Conservation (phyloP, 2,329 filamentous ascomycete species). For the Scorias spongiosa region DNA sequence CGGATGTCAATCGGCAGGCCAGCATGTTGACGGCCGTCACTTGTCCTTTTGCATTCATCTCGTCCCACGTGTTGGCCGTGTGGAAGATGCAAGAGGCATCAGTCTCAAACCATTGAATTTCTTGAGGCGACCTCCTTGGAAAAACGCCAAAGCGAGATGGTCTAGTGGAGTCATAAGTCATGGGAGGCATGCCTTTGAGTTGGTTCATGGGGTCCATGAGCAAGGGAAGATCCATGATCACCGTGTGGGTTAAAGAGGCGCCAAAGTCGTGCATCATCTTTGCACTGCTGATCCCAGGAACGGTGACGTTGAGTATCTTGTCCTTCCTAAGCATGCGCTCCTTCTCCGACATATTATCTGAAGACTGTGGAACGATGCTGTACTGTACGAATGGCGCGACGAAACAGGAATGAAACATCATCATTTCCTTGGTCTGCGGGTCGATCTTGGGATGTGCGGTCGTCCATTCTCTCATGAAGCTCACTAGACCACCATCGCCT, state of each 20-base stretch:
- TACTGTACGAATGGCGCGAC: slow-evolving; percentile 52
- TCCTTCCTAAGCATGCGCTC: background rate
- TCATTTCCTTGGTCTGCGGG: slow-evolving; percentile 45
- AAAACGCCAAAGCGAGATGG: slow-evolving; percentile 53
- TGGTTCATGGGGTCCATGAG: slow-evolving; percentile 49
- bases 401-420: slow-evolving; percentile 54
- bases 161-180: slow-evolving; percentile 43
- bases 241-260: slow-evolving; percentile 44
- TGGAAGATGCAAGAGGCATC: slow-evolving; percentile 56
- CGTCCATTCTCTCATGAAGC: slow-evolving; percentile 56
- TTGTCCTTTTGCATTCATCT: slow-evolving; percentile 21
- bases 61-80: slow-evolving; percentile 56
- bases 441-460: slow-evolving; percentile 57
- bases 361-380: slow-evolving; percentile 37
- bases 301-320: slow-evolving; percentile 35
- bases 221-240: slow-evolving; percentile 56
- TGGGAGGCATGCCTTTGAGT: slow-evolving; percentile 38
- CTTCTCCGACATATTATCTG: slow-evolving; percentile 1
- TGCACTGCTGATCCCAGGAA: slow-evolving; percentile 46
- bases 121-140: slow-evolving; percentile 41
- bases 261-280: slow-evolving; percentile 71
- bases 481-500: slow-evolving; percentile 31
- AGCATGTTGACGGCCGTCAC: slow-evolving; percentile 44
- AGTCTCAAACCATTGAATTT: slow-evolving; percentile 52
- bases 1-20: slow-evolving; percentile 51